Conservation (phyloP, 805 yeast genomes). For the Yarrowia bubula region DNA sequence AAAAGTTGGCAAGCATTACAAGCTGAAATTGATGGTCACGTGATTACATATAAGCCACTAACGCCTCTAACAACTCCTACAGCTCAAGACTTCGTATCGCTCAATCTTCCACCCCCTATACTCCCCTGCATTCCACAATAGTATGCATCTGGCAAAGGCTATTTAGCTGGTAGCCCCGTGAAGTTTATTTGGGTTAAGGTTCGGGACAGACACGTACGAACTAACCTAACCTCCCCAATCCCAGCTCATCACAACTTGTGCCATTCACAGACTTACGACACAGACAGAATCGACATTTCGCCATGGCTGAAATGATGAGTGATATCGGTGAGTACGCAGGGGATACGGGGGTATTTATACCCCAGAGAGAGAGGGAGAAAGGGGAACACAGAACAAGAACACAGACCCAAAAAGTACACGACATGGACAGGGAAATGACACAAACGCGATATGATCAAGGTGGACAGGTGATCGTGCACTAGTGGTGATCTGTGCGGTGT, state of each 20-base stretch:
- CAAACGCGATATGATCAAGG: no score
- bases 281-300: slow-evolving; percentile 13
- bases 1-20: no score
- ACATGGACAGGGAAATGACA: no score
- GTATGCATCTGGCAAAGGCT: neutral
- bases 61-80: no score
- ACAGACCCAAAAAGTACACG: neutral
- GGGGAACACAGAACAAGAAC: neutral
- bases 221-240: slow-evolving; percentile 18
- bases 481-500: no score
- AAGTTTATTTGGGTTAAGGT: neutral
- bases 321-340: slow-evolving; percentile 21
- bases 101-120: neutral
- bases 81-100: neutral
- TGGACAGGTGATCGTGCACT: no score
- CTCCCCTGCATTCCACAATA: slow-evolving; percentile 16
- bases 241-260: slow-evolving; percentile 2
- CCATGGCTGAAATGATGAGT: slow-evolving; percentile 26
- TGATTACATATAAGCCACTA: no score
- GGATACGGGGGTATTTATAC: neutral
- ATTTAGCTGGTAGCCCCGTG: neutral
- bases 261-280: neutral
- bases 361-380: neutral
- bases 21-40: no score
- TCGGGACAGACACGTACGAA: slow-evolving; percentile 21